Evolutionary conservation across 2,329 filamentous ascomycete genomes (phyloP), one percentile per base, ranked within the genome.

Genomic region (Pseudopyrenochaeta lycopersici): DNA sequence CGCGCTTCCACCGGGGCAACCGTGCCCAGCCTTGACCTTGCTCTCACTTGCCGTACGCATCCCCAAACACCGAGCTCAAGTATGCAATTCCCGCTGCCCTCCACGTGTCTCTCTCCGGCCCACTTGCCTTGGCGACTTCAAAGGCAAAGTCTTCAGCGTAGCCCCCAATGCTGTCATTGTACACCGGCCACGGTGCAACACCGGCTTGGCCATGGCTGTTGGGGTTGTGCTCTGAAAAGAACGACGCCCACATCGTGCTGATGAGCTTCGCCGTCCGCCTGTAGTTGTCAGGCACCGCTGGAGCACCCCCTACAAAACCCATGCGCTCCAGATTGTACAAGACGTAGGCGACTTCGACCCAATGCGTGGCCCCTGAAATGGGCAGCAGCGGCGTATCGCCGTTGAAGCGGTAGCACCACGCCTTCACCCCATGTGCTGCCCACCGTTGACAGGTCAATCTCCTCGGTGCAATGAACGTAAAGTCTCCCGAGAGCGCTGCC

Each of bases 391-490:
- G 80, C 77, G 12, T 77, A n/a, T 78, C 66, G 11, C 83, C 84
- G 63, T 88, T 84, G 76, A 87, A 88, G 31, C 82, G 80, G 72
- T 86, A 88, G 52, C 79, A 81, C 72, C 85, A 88, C 2, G 82
- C 82, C 5, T 80, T 74, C 1, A 81, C 65, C 10, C 76, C 73
- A 20, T 76, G 67, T 5, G 71, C 71, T 1, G 82, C 74, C 79
- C 81, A 85, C 1, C 74, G 70, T 54, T 81, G 73, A 50, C 78
- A 79, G 9, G 81, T 78, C 11, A 78, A 73, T 3, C 85, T 79
- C 1, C 84, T 78, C 27, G 81, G 79, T 7, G 81, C 85, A 50
- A 84, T 82, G 74, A 86, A 82, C 32, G 75, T 63, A 1, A 77
- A 71, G 67, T 88, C 85, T 2, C 85, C 84, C 32, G 32, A 35